phyloP scores from a whole-genome alignment of 345 rosid species.

The Citrus inodora region DNA sequence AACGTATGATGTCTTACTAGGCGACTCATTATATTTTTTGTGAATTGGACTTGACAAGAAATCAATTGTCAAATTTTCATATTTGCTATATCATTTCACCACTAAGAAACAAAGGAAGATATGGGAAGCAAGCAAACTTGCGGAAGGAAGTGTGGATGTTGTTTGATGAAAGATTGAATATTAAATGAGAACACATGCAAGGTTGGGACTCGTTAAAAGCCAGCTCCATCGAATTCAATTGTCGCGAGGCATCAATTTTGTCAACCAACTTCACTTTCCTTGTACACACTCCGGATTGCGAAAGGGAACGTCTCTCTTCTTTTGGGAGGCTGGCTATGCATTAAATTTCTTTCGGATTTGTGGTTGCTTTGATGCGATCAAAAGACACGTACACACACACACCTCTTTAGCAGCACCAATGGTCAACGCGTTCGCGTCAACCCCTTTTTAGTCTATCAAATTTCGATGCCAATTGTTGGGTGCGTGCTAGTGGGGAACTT shows the following conservation, averaged over 20 bases:
- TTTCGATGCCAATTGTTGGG: no score
- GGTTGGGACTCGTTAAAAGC: not conserved
- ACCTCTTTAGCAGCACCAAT: no score
- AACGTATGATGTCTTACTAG: no score
- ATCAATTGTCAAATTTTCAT: not conserved
- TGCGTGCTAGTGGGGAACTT: no score
- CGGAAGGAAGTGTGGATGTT: not conserved
- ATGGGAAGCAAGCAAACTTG: not conserved
- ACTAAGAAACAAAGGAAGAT: not conserved
- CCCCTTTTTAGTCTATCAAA: no score
- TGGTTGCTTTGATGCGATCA: no score
- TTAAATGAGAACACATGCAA: constrained; percentile 28
- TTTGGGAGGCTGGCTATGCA: not conserved
- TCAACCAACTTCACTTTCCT: not conserved
- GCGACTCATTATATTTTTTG: not conserved
- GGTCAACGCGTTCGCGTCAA: no score
- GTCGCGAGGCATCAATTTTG: not conserved
- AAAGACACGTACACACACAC: no score
- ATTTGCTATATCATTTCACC: not conserved
- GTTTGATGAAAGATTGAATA: not conserved
- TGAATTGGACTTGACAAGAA: not conserved
- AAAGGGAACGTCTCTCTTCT: not conserved
- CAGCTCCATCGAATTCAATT: not conserved
- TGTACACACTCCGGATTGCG: not conserved
- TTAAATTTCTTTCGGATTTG: no score